Percentiles rank a stretch among this genome's conserved stretches.
Evolutionary conservation across 176 grass and related monocot genomes (phyloP).

Genomic region (Microstegium vimineum): DNA sequence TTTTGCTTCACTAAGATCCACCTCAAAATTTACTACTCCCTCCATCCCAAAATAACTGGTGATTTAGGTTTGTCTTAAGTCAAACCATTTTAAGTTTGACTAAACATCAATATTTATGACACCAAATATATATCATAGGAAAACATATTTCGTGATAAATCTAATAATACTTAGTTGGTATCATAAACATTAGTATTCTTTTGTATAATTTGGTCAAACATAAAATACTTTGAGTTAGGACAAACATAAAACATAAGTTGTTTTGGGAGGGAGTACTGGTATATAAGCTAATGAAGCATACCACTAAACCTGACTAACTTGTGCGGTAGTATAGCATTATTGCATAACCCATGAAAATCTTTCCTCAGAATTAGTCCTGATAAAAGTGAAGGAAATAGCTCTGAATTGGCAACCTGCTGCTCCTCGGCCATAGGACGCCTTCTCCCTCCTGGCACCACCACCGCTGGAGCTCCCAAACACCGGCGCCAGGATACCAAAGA

Average conservation of each 20-base stretch:
- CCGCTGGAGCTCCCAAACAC: conserved; percentile 61
- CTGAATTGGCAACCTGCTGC: conserved; percentile 55
- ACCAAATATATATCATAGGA: background rate
- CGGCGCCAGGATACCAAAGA: conserved; percentile 53
- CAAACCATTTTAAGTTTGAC: background rate
- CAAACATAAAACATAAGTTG: background rate
- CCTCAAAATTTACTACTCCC: background rate
- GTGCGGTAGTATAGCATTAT: background rate
- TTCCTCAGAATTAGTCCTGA: background rate
- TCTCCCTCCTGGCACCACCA: conserved; percentile 57
- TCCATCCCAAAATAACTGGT: background rate
- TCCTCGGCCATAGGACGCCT: conserved; percentile 66
- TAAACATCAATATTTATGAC: background rate
- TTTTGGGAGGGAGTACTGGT: background rate
- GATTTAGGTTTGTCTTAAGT: background rate
- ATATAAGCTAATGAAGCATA: background rate
- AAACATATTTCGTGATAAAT: background rate
- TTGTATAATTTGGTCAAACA: background rate
- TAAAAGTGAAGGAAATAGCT: background rate
- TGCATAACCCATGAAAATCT: background rate
- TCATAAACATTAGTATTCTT: background rate
- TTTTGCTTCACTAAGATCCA: background rate
- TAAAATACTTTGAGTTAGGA: background rate
- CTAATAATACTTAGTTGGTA: background rate
- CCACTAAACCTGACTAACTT: background rate